Conservation (phyloP, 2,329 filamentous ascomycete species). For the Kalmusia sp. region DNA sequence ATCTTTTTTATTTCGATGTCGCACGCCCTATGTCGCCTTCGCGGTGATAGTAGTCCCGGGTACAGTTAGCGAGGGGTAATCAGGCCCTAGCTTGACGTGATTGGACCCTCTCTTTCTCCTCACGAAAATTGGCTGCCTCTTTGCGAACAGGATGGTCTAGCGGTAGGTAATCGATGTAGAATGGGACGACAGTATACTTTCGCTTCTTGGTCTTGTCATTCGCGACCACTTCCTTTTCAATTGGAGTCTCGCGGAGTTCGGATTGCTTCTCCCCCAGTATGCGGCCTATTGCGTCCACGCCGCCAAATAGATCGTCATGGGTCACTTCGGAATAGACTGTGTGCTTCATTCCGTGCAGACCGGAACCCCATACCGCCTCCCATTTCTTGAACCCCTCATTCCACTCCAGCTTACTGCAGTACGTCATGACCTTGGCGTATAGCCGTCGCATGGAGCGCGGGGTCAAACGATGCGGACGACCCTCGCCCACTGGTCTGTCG, state of each 20-base stretch:
- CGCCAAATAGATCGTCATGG: constrained; percentile 34
- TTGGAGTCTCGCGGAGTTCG: constrained; percentile 6
- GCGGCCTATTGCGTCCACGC: constrained; percentile 32
- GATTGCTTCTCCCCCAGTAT: constrained; percentile 2
- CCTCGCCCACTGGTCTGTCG: constrained; percentile 26
- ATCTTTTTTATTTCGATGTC: not conserved
- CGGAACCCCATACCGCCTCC: constrained; percentile 34
- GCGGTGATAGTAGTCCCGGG: not conserved
- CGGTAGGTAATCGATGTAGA: constrained; percentile 30
- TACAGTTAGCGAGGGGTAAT: constrained; percentile 2
- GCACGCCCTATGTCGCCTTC: constrained; percentile 3
- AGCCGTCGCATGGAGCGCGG: constrained; percentile 54
- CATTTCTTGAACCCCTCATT: constrained; percentile 36
- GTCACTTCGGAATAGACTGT: constrained; percentile 23
- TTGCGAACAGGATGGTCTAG: constrained; percentile 23
- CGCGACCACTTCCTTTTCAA: not conserved
- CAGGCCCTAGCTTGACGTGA: constrained; percentile 2
- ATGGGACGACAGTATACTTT: constrained; percentile 27
- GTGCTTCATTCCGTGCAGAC: constrained; percentile 15
- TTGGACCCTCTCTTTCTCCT: not conserved
- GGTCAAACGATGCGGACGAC: constrained; percentile 48
- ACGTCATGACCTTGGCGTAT: constrained; percentile 50
- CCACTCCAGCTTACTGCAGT: constrained; percentile 53
- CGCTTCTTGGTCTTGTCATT: constrained; percentile 16
- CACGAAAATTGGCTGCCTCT: constrained; percentile 20